These are phyloP conservation scores for Pseudocercospora pini-densiflorae DNA, from an alignment of 2,329 filamentous ascomycete genomes.

Conservation along the genomic window DNA sequence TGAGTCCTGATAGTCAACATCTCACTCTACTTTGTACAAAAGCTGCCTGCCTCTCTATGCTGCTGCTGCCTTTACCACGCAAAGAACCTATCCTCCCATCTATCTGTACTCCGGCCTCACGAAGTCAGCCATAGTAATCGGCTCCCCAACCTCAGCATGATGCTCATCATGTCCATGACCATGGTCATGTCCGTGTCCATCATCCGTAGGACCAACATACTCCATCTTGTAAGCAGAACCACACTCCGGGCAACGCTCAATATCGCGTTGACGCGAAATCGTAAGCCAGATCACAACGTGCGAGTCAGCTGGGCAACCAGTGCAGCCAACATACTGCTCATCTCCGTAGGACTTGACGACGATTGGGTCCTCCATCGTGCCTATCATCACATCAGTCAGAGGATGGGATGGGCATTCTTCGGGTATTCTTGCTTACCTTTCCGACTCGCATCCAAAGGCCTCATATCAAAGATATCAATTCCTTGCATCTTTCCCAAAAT, in stretches of 20 bases:
- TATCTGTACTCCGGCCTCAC: constrained; percentile 96
- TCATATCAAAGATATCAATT: constrained; percentile 98
- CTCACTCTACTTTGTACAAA: background rate
- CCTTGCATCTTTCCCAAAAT: constrained; percentile 99
- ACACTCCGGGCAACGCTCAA: constrained; percentile 96
- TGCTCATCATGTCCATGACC: constrained; percentile 51
- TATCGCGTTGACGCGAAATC: constrained; percentile 82
- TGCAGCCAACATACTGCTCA: constrained; percentile 97
- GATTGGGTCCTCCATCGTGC: constrained; percentile 89
- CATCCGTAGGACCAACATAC: constrained; percentile 83
- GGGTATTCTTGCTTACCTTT: constrained; percentile 63
- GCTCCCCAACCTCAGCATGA: constrained; percentile 67
- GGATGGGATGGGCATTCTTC: background rate
- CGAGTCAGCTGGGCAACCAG: constrained; percentile 88
- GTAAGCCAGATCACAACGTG: constrained; percentile 91
- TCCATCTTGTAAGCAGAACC: constrained; percentile 98
- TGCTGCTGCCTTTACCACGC: background rate
- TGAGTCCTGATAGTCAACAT: background rate
- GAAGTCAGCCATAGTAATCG: constrained; percentile 96
- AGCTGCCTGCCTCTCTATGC: background rate
- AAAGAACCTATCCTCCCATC: constrained; percentile 15
- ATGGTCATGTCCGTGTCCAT: constrained; percentile 53
- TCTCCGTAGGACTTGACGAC: constrained; percentile 88
- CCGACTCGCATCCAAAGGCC: constrained; percentile 88
- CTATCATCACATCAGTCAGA: too few species aligned